A percentile compares a stretch with the other conserved stretches of the same genome.
These are phyloP conservation scores for Aspergillus puulaauensis DNA, from an alignment of 2,329 filamentous ascomycete species.

Conservation along the genomic window DNA sequence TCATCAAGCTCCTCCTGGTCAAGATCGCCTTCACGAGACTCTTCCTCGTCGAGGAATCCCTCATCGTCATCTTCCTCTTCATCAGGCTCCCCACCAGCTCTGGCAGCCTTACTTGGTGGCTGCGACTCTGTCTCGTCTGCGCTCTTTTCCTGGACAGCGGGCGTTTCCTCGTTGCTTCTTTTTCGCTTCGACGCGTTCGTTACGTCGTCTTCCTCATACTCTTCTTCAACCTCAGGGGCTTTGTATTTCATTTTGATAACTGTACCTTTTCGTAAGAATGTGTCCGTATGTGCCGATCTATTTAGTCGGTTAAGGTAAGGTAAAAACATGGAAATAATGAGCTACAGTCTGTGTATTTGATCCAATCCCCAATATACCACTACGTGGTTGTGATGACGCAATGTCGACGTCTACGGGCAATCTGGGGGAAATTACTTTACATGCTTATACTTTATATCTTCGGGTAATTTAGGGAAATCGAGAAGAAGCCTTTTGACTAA, in stretches of 20 bases:
- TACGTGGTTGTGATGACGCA: constrained; percentile 3
- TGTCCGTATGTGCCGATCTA: background rate
- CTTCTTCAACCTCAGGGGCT: constrained; percentile 20
- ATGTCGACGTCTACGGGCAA: constrained; percentile 1
- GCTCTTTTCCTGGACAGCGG: background rate
- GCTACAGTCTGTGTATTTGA: no score
- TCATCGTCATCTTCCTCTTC: constrained; percentile 3
- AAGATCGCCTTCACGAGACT: constrained; percentile 1
- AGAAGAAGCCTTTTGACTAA: no score
- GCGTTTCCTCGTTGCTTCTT: constrained; percentile 2
- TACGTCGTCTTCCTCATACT: constrained; percentile 16
- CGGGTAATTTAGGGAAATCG: no score
- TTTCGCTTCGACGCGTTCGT: constrained; percentile 19
- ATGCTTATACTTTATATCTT: no score
- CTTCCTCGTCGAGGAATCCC: constrained; percentile 4
- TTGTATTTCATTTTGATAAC: constrained; percentile 20
- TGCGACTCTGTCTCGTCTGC: constrained; percentile 11
- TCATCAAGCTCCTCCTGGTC: constrained; percentile 4
- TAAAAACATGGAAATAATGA: background rate
- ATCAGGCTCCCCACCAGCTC: background rate
- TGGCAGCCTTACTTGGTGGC: constrained; percentile 17
- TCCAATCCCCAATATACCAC: no score
- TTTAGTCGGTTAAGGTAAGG: background rate
- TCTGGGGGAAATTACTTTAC: background rate
- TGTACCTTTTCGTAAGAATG: background rate